Conservation (phyloP, 768 basidiomycete species). For the Mycena chlorophos region DNA sequence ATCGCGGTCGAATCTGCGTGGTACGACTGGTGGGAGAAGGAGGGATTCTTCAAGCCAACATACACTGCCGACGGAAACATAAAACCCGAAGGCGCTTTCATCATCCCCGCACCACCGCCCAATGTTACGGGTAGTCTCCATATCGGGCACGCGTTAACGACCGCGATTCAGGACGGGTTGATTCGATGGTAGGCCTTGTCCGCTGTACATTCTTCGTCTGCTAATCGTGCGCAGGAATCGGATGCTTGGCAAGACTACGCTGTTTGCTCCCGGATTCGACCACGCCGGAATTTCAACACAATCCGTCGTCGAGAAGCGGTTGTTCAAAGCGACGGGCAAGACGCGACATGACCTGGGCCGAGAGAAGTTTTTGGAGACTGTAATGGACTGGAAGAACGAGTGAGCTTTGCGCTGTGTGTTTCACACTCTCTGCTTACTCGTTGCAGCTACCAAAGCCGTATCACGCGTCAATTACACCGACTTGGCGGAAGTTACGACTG, state of each 20-base stretch:
- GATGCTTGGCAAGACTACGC: slow-evolving; percentile 88
- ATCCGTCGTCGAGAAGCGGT: slow-evolving; percentile 91
- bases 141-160: slow-evolving; percentile 91
- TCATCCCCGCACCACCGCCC: slow-evolving; percentile 89
- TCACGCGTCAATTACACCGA: slow-evolving; percentile 84
- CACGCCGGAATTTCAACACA: slow-evolving; percentile 99
- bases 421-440: background rate
- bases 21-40: slow-evolving; percentile 96
- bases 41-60: slow-evolving; percentile 88
- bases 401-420: slow-evolving; percentile 40
- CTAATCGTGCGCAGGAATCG: slow-evolving; percentile 77
- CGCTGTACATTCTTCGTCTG: background rate
- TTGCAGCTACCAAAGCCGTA: slow-evolving; percentile 84
- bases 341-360: slow-evolving; percentile 94
- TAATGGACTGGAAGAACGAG: slow-evolving; percentile 98
- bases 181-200: slow-evolving; percentile 71
- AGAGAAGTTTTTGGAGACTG: slow-evolving; percentile 85
- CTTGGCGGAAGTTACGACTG: slow-evolving; percentile 95
- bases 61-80: slow-evolving; percentile 55
- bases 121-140: slow-evolving; percentile 96
- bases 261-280: slow-evolving; percentile 94
- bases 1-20: slow-evolving; percentile 92
- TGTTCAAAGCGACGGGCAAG: slow-evolving; percentile 79
- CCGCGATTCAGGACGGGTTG: slow-evolving; percentile 87
- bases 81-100: slow-evolving; percentile 70